These are phyloP conservation scores for Oryza coarctata DNA, from an alignment of 176 grass and related monocot species.

Conservation along the genomic window DNA sequence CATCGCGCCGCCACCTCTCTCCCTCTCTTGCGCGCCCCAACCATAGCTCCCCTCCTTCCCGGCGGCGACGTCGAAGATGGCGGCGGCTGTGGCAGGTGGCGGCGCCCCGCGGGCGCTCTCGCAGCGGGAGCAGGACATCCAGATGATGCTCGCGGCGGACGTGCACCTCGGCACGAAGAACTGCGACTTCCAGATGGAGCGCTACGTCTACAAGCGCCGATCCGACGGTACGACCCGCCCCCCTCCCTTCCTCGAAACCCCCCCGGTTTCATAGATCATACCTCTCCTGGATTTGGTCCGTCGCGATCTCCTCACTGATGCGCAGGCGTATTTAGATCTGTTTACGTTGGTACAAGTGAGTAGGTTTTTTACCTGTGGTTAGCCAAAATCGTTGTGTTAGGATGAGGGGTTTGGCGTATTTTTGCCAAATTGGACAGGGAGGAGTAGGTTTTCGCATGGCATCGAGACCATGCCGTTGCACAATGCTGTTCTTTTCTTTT, in stretches of 20 bases:
- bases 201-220: slow-evolving; percentile 41
- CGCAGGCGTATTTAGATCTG: background rate
- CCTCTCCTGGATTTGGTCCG: background rate
- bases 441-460: background rate
- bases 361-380: background rate
- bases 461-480: background rate
- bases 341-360: background rate
- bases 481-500: background rate
- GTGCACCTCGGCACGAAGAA: slow-evolving; percentile 46
- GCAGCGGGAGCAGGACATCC: slow-evolving; percentile 33
- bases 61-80: slow-evolving; percentile 27
- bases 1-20: slow-evolving; percentile 31
- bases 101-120: slow-evolving; percentile 24
- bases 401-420: background rate
- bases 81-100: background rate
- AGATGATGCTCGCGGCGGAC: slow-evolving; percentile 45
- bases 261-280: background rate
- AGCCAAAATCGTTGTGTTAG: background rate
- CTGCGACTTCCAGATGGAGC: slow-evolving; percentile 47
- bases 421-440: background rate
- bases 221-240: slow-evolving; percentile 19
- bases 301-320: background rate
- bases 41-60: background rate
- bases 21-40: background rate
- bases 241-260: background rate